Evolutionary conservation across 2,329 filamentous ascomycete species (phyloP).

Genomic region (Colletotrichum musae): DNA sequence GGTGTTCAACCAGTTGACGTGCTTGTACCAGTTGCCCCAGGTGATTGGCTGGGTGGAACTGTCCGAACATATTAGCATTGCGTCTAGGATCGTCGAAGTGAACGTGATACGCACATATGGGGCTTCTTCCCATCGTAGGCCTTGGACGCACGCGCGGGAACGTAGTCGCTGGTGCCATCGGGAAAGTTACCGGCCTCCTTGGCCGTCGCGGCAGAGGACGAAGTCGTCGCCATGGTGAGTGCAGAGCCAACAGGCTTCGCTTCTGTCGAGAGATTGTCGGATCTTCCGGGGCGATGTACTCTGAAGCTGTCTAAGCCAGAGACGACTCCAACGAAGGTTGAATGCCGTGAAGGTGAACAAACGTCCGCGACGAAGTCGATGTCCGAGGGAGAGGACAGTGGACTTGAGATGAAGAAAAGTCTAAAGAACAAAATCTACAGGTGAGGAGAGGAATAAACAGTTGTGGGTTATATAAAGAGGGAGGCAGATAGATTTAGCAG

Average conservation of each 20-base stretch:
- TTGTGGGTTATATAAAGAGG: constrained; percentile 39
- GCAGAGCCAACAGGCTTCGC: constrained; percentile 14
- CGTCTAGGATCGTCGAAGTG: background rate
- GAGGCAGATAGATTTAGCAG: constrained; percentile 25
- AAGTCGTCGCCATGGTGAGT: constrained; percentile 42
- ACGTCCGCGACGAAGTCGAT: constrained; percentile 8
- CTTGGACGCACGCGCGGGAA: constrained; percentile 62
- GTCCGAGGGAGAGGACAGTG: constrained; percentile 16
- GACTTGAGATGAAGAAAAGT: constrained; percentile 27
- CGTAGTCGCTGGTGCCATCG: constrained; percentile 70
- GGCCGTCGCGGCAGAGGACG: constrained; percentile 57
- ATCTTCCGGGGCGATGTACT: constrained; percentile 13
- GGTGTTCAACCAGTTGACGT: constrained; percentile 95
- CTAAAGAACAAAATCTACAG: background rate
- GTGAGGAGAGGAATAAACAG: constrained; percentile 8
- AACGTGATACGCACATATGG: constrained; percentile 69
- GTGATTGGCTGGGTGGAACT: constrained; percentile 83
- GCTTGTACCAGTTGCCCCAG: constrained; percentile 87
- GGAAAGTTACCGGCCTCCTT: constrained; percentile 58
- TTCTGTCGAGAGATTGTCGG: background rate
- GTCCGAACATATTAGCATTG: background rate
- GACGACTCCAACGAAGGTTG: constrained; percentile 29
- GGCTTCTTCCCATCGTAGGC: constrained; percentile 76
- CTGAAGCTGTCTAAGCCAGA: constrained; percentile 20
- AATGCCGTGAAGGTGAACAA: constrained; percentile 16